Evolutionary conservation across 345 rosid species (phyloP).

Genomic region (Eucalyptus shirleyi): DNA sequence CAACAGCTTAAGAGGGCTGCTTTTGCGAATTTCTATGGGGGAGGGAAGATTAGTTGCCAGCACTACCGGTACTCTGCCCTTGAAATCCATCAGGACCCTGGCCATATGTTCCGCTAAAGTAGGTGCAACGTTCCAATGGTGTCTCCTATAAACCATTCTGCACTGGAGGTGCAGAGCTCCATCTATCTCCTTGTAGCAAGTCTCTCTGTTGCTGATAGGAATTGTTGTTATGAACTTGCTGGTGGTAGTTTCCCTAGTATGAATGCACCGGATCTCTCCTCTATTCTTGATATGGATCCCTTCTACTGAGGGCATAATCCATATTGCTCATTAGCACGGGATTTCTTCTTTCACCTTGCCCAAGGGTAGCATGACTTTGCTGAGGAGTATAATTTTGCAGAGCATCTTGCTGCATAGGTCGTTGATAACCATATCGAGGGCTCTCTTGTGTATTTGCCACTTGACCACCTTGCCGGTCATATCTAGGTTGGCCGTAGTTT

Average conservation of each 20-base stretch:
- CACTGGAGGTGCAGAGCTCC: not conserved
- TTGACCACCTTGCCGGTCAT: not conserved
- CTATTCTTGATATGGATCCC: too few species aligned
- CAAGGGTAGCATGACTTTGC: too few species aligned
- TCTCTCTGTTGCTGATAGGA: constrained; percentile 18
- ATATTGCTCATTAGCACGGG: constrained; percentile 10
- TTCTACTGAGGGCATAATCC: too few species aligned
- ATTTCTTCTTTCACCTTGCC: not conserved
- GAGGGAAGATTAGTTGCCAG: too few species aligned
- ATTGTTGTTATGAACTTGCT: constrained; percentile 21
- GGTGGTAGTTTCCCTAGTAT: not conserved
- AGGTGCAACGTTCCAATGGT: not conserved
- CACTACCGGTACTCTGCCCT: not conserved
- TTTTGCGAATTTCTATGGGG: too few species aligned
- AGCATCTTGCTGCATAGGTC: too few species aligned
- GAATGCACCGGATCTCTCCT: not conserved
- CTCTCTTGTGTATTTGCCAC: too few species aligned
- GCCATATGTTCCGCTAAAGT: constrained; percentile 6
- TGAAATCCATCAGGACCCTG: not conserved
- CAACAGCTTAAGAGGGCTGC: too few species aligned
- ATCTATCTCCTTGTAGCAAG: constrained; percentile 6
- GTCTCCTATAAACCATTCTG: not conserved
- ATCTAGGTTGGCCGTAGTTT: too few species aligned
- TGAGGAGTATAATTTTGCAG: too few species aligned
- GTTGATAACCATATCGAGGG: too few species aligned